Conservation (phyloP, 345 rosid species). For the Clausena lansium region DNA sequence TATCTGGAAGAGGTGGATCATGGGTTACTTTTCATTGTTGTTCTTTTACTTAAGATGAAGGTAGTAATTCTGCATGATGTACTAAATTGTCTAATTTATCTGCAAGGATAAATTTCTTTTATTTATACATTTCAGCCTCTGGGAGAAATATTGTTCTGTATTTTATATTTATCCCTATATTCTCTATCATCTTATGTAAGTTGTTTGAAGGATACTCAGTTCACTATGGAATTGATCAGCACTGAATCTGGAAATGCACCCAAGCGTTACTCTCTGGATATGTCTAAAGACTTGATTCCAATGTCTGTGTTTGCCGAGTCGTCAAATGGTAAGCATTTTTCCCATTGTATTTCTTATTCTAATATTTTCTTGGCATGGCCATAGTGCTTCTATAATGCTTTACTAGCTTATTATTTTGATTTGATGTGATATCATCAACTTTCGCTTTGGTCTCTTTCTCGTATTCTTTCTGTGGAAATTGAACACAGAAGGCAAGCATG, state of each 20-base stretch:
- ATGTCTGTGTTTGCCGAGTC: conserved; percentile 69
- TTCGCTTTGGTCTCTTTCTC: neutral
- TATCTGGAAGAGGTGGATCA: neutral
- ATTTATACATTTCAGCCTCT: neutral
- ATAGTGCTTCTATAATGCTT: neutral
- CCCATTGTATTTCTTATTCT: neutral
- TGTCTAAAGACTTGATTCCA: conserved; percentile 69
- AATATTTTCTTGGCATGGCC: neutral
- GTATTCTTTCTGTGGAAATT: neutral
- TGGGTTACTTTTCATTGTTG: neutral
- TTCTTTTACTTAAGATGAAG: neutral
- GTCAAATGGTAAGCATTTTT: conserved; percentile 50
- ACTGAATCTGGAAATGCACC: conserved; percentile 64
- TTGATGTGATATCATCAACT: neutral
- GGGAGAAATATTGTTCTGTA: neutral
- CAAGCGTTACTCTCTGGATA: conserved; percentile 65
- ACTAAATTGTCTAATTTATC: neutral
- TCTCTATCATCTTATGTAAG: neutral
- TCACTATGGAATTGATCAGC: conserved; percentile 67
- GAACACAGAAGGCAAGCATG: neutral
- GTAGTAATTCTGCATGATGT: neutral
- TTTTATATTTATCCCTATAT: neutral
- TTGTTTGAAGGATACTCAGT: conserved; percentile 36
- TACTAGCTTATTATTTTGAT: neutral
- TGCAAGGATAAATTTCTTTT: neutral